These are phyloP conservation scores for Pleurotus giganteus DNA, from an alignment of 768 basidiomycete species.

Conservation along the genomic window DNA sequence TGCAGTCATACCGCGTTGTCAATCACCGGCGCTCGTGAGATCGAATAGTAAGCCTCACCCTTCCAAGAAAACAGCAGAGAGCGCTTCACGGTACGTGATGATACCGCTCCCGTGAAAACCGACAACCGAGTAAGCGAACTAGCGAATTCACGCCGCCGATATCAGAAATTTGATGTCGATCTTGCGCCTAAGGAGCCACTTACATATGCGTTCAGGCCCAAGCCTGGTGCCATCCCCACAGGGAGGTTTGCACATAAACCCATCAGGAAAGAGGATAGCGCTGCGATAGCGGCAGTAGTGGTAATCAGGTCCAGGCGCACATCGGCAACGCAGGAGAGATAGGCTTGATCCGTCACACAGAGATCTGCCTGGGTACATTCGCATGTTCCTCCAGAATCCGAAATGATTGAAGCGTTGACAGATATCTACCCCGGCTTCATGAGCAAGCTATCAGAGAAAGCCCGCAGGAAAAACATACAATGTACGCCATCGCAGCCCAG, in stretches of 20 bases:
- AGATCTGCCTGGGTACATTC: constrained; percentile 62
- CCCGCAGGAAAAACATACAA: constrained; percentile 41
- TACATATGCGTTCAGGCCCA: constrained; percentile 82
- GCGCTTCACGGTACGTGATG: constrained; percentile 75
- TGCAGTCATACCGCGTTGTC: constrained; percentile 19
- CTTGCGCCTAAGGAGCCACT: constrained; percentile 23
- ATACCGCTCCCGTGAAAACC: constrained; percentile 77
- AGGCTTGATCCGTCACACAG: constrained; percentile 51
- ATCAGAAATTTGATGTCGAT: not conserved
- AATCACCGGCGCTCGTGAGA: not conserved
- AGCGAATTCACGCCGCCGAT: not conserved
- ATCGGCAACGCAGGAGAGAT: constrained; percentile 56
- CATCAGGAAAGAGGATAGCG: constrained; percentile 78
- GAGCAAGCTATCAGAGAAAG: constrained; percentile 4
- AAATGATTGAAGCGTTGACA: constrained; percentile 80
- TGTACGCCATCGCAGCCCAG: constrained; percentile 88
- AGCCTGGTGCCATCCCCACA: constrained; percentile 83
- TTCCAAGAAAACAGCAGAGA: constrained; percentile 85
- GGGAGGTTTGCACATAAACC: constrained; percentile 85
- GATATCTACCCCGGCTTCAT: constrained; percentile 54
- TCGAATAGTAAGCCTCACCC: constrained; percentile 46
- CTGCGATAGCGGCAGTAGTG: constrained; percentile 74
- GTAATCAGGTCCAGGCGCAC: constrained; percentile 79
- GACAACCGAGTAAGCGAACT: constrained; percentile 89
- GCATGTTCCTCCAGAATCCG: constrained; percentile 79